Conservation (phyloP, 352 stramenopile species). For the Phytophthora hibernalis region DNA sequence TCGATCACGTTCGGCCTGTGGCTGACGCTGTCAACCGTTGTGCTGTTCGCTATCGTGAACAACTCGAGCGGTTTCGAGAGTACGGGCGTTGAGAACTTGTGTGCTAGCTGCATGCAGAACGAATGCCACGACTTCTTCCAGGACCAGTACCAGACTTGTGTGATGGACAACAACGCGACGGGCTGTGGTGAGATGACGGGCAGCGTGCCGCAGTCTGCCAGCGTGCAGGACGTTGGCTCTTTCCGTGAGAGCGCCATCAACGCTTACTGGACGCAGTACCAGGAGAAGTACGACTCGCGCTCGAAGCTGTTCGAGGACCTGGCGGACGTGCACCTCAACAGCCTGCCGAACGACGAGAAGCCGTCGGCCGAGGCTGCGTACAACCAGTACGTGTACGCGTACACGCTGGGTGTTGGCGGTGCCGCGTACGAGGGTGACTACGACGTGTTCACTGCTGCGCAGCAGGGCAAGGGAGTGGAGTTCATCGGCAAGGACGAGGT, state of each 20-base stretch:
- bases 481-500: conserved; percentile 71
- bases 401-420: conserved; percentile 51
- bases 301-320: conserved; percentile 65
- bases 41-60: conserved; percentile 68
- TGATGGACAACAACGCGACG: conserved; percentile 53
- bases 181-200: conserved; percentile 71
- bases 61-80: conserved; percentile 64
- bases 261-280: conserved; percentile 53
- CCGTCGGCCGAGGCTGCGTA: conserved; percentile 53
- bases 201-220: conserved; percentile 48
- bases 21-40: conserved; percentile 69
- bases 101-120: conserved; percentile 61
- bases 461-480: conserved; percentile 51
- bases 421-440: conserved; percentile 42
- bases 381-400: conserved; percentile 67
- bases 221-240: conserved; percentile 40
- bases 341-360: conserved; percentile 45
- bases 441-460: conserved; percentile 52
- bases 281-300: conserved; percentile 55
- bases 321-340: conserved; percentile 62
- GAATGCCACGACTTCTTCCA: conserved; percentile 72
- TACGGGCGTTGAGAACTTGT: conserved; percentile 68
- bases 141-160: conserved; percentile 56
- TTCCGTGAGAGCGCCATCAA: conserved; percentile 52
- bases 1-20: conserved; percentile 75